Evolutionary conservation across 2,329 filamentous ascomycete genomes (phyloP), one percentile per base, ranked within the genome.

Genomic region (Stagonosporopsis cucurbitacearum): DNA sequence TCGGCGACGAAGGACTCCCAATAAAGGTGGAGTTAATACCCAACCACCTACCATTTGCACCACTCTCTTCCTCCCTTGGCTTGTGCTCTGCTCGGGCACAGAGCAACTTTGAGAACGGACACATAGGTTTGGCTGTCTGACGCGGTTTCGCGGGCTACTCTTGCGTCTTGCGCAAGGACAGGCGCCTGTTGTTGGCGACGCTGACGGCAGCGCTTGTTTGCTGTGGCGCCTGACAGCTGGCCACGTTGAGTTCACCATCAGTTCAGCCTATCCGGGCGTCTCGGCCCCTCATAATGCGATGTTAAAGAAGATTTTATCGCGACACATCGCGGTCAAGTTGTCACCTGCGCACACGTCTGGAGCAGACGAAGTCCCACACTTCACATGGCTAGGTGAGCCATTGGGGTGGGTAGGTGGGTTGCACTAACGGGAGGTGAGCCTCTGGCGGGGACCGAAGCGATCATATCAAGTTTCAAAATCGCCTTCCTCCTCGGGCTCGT

Each of bases 211-310:
- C 39, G 40, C 33, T 43, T 43, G 42, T 43, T 28, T 23, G 47
- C 26, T 20, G 44, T 30, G 7, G 35, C 26, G 33, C n/a, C n/a
- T 39, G 17, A 30, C 40, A 40, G 35, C 41, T 50, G 25, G 40
- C 41, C 19, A 39, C 25, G 15, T 37, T 42, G 26, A 42, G 20
- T 17, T 28, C 47, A n/a, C 20, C 30, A 39, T 2, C 22, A 9
- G 17, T n/a, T 25, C 37, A 42, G 37, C 37, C 47, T 44, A 43
- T 56, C 53, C 44, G 15, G 26, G 12, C 15, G 36, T 35, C 30
- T 51, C 47, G 53, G 47, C 53, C 48, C 43, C 47, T 56, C 53
- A 48, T 25, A 35, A 13, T 47, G 53, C 53, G 46, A 41, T 26
- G 30, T 32, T 17, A 25, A 25, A 32, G 22, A 30, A 37, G 20